Evolutionary conservation across 148 eudicot species (phyloP).

Genomic region (Cornus controversa): DNA sequence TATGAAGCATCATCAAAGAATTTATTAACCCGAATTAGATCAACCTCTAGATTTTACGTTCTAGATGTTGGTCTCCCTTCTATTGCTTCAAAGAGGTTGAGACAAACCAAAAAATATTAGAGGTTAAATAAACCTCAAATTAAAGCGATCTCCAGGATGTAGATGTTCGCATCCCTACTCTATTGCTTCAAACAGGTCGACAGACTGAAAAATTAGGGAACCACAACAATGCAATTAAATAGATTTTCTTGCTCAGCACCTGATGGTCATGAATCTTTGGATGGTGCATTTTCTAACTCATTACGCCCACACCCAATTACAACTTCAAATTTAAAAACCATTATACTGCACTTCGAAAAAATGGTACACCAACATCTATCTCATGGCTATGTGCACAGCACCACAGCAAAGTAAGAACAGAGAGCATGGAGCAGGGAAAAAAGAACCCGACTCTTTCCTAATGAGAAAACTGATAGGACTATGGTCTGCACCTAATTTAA

Average conservation of each 20-base stretch:
- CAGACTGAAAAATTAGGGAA: not conserved
- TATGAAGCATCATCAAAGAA: not conserved
- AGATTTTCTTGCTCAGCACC: not conserved
- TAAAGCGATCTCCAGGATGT: no score
- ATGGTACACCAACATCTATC: not conserved
- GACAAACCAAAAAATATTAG: not conserved
- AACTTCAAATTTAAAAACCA: not conserved
- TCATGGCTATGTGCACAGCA: not conserved
- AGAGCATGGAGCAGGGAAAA: not conserved
- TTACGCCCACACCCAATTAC: not conserved
- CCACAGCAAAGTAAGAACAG: no score
- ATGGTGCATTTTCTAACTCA: not conserved
- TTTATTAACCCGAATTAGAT: no score
- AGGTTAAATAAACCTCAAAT: no score
- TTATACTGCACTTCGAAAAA: not conserved
- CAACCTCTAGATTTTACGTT: no score
- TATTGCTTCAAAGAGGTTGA: not conserved
- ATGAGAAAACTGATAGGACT: not conserved
- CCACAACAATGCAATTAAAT: not conserved
- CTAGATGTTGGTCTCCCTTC: no score
- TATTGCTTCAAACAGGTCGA: not conserved
- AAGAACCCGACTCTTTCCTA: not conserved
- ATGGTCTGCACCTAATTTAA: not conserved
- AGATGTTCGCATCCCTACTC: no score
- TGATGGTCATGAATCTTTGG: not conserved